Base-by-base conservation (phyloP, 2,329 filamentous ascomycete genomes). In the Ophiocordyceps camponoti-rufipedis region DNA sequence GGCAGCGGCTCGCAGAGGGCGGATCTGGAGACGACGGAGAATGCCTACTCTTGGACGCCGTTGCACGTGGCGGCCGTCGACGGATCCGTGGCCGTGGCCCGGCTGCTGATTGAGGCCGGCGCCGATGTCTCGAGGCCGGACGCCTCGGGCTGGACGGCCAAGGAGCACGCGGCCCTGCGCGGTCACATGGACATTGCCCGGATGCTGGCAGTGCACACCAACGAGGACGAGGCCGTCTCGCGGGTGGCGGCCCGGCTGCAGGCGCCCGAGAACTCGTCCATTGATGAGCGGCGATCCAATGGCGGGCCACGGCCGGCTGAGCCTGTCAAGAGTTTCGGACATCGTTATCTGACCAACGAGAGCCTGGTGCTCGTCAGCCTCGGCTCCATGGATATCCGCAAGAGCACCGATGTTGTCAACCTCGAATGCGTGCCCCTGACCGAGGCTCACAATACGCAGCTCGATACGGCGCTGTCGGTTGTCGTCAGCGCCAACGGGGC, bases 351-450 rank as follows among this genome's bases (percentile, higher is more conserved):
- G 44, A 93, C 79, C 16, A 78, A 93, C 44, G 81, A 94, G 55
- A 85, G 85, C 50, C 80, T 98, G 69, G 76, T 98, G 4, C 70
- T 96, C 43, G 88, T 98, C 54, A 95, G 86, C 55, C 68, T 98
- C 9, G 91, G 91, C 0, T 89, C 85, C 0, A 94, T 95, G 85
- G 91, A 98, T 58, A 84, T 85, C 65, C 78, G 87, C 46, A 94
- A 91, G 63, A 73, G 77, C 32, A 67, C 81, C 5, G 77, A 85
- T 42, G 80, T 89, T 0, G 88, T 98, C 42, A 85, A 78, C 51
- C 71, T 98, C 19, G 91, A 96, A 53, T 80, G 79, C 28, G 91
- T 96, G 45, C 87, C 89, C 0, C 71, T 96, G 45, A 77, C 80
- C 0, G 82, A 91, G 58, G 91, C 88, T 0, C 89, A 96, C 59